phyloP scores from a whole-genome alignment of 495 filamentous ascomycete genomes.

The Aspergillus olivimuriae region DNA sequence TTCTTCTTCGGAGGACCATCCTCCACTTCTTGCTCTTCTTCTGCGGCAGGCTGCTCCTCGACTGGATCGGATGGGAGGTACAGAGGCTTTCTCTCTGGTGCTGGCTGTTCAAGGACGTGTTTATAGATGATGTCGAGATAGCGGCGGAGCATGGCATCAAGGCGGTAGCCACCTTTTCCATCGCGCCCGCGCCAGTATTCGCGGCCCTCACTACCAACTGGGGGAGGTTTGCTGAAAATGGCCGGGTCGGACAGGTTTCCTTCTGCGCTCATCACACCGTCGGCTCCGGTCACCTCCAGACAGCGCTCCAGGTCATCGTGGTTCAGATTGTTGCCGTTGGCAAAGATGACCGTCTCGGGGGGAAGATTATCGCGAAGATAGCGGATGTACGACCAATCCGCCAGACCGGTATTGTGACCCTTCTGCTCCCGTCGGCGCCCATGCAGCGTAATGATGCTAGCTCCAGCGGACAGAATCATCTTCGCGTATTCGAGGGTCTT shows the following conservation, averaged over 20 bases:
- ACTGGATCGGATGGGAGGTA: constrained; percentile 63
- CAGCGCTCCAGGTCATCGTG: constrained; percentile 75
- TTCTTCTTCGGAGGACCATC: constrained; percentile 53
- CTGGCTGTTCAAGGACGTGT: constrained; percentile 56
- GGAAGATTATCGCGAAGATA: constrained; percentile 82
- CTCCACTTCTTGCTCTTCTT: constrained; percentile 31
- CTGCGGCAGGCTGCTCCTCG: constrained; percentile 28
- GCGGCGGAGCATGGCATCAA: constrained; percentile 79
- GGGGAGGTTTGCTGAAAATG: constrained; percentile 68
- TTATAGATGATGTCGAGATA: constrained; percentile 86
- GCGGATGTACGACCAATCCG: constrained; percentile 80
- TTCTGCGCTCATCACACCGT: constrained; percentile 94
- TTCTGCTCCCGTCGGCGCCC: constrained; percentile 87
- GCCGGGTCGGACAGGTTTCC: constrained; percentile 87
- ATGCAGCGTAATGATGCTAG: constrained; percentile 89
- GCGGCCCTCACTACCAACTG: constrained; percentile 54
- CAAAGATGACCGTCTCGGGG: constrained; percentile 84
- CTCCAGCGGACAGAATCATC: constrained; percentile 82
- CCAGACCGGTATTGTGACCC: constrained; percentile 89
- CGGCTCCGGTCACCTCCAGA: constrained; percentile 76
- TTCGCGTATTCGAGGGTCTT: constrained; percentile 82
- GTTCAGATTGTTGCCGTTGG: constrained; percentile 90
- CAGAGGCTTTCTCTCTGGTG: constrained; percentile 60
- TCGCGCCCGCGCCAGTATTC: constrained; percentile 81
- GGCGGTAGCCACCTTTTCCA: constrained; percentile 78